Conservation (phyloP, 2,329 filamentous ascomycete species). For the Blastomyces silverae region DNA sequence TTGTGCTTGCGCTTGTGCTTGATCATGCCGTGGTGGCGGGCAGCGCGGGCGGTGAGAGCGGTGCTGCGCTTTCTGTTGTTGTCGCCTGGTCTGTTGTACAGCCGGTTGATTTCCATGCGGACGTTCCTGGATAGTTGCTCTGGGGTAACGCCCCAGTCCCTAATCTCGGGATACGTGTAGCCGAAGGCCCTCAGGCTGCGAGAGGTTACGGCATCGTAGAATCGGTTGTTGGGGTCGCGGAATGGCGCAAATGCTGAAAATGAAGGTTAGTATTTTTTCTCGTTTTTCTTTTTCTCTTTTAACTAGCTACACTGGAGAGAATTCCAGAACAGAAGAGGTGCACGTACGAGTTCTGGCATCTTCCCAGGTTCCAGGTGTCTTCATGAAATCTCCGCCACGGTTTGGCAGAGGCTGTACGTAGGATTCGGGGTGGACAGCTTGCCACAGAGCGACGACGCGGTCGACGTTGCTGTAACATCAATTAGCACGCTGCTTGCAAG, state of each 20-base stretch:
- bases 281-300: too few relatives aligned
- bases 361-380: slow-evolving; percentile 48
- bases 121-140: slow-evolving; percentile 40
- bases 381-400: slow-evolving; percentile 56
- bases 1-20: slow-evolving; percentile 34
- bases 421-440: slow-evolving; percentile 60
- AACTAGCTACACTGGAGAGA: neutral
- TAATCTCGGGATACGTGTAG: slow-evolving; percentile 67
- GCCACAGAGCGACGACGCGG: slow-evolving; percentile 69
- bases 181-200: slow-evolving; percentile 57
- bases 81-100: slow-evolving; percentile 48
- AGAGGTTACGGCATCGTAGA: slow-evolving; percentile 61
- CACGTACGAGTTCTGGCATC: slow-evolving; percentile 47
- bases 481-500: neutral
- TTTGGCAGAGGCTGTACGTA: slow-evolving; percentile 56
- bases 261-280: neutral
- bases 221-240: slow-evolving; percentile 50
- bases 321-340: slow-evolving; percentile 19
- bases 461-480: slow-evolving; percentile 55
- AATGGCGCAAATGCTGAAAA: slow-evolving; percentile 57
- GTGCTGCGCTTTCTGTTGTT: slow-evolving; percentile 13
- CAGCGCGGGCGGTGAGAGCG: neutral
- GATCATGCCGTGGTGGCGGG: neutral
- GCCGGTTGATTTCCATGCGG: slow-evolving; percentile 50
- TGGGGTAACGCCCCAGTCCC: slow-evolving; percentile 36